Percentiles rank a stretch among this genome's conserved stretches.
phyloP scores from a whole-genome alignment of 2,329 filamentous ascomycete genomes.

The Cladosporium sp. region DNA sequence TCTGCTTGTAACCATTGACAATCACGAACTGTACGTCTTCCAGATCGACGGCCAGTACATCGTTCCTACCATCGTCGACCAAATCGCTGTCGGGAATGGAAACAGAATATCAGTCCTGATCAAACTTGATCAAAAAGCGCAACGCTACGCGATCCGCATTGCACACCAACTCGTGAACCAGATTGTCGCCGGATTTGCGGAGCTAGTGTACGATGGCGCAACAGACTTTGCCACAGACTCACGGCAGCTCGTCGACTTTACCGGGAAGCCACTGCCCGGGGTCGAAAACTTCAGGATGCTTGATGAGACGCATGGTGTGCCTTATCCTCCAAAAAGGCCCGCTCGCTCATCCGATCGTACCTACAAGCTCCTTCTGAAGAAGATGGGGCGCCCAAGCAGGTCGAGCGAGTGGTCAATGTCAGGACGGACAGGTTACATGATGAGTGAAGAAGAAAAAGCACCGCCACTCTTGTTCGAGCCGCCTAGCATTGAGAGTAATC shows the following conservation, averaged over 20 bases:
- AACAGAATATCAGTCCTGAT: constrained; percentile 56
- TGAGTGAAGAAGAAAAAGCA: constrained; percentile 14
- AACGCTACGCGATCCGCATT: background rate
- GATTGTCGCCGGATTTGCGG: background rate
- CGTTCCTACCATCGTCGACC: constrained; percentile 53
- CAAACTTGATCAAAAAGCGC: background rate
- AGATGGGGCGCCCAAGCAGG: constrained; percentile 26
- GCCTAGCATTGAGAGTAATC: constrained; percentile 10
- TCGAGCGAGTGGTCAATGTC: constrained; percentile 28
- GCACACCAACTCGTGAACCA: background rate
- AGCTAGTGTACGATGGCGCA: background rate
- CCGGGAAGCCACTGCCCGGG: constrained; percentile 31
- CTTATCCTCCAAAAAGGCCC: constrained; percentile 24
- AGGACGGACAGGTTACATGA: constrained; percentile 24
- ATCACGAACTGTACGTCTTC: constrained; percentile 46
- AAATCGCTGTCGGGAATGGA: constrained; percentile 53
- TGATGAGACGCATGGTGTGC: constrained; percentile 23
- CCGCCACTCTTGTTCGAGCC: background rate
- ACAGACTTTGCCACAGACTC: background rate
- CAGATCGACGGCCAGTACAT: constrained; percentile 56
- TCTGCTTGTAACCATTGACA: background rate
- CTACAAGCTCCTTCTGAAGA: constrained; percentile 26
- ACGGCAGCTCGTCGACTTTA: background rate
- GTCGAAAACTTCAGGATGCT: constrained; percentile 36
- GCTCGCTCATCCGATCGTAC: constrained; percentile 24